phyloP scores from a whole-genome alignment of 2,329 filamentous ascomycete species.

The Claviceps capensis region DNA sequence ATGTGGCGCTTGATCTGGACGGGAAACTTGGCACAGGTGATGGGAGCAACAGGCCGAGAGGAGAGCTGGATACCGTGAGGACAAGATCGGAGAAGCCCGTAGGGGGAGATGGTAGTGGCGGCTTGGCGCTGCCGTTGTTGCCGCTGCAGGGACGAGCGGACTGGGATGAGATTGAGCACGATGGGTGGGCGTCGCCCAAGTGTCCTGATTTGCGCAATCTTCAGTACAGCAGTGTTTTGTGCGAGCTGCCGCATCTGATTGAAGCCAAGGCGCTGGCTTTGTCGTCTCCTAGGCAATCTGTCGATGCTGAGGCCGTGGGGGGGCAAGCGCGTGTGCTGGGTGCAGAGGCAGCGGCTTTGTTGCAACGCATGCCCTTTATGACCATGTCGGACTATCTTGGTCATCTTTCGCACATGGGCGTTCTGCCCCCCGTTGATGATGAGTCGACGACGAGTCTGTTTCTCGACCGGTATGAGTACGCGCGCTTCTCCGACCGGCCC shows the following conservation, averaged over 20 bases:
- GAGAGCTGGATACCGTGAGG: constrained; percentile 16
- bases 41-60: constrained; percentile 9
- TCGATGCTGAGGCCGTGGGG: too few species aligned
- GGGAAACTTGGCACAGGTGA: constrained; percentile 7
- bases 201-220: constrained; percentile 62
- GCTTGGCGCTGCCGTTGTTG: constrained; percentile 34
- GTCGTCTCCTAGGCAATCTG: constrained; percentile 38
- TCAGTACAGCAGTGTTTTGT: constrained; percentile 70
- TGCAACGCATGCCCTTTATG: constrained; percentile 59
- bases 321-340: constrained; percentile 34
- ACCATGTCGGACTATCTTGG: constrained; percentile 66
- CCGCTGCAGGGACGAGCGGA: constrained; percentile 33
- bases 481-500: constrained; percentile 63
- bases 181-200: constrained; percentile 76
- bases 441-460: constrained; percentile 43
- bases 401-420: constrained; percentile 53
- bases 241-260: constrained; percentile 76
- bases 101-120: not conserved
- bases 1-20: constrained; percentile 9
- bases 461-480: constrained; percentile 64
- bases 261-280: constrained; percentile 88
- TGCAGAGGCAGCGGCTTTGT: constrained; percentile 51
- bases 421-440: constrained; percentile 33
- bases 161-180: constrained; percentile 78
- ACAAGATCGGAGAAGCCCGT: constrained; percentile 15